Evolutionary conservation across 2,329 filamentous ascomycete genomes (phyloP).

Genomic region (Gnomoniopsis smithogilvyi): DNA sequence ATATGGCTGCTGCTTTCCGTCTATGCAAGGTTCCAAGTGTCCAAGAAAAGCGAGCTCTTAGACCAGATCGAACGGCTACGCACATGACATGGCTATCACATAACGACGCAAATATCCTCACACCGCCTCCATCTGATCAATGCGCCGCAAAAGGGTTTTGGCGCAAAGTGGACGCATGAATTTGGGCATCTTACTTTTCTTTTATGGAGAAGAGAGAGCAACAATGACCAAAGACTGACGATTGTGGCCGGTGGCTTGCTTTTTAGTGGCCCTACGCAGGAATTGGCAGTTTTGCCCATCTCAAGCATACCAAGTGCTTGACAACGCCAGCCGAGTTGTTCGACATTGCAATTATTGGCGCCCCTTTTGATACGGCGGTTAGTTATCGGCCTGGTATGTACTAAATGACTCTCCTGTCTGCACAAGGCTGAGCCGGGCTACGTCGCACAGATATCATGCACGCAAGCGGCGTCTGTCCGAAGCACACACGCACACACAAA

Average conservation of each 20-base stretch:
- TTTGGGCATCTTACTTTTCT: not conserved
- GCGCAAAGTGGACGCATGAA: not conserved
- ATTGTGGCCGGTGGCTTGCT: not conserved
- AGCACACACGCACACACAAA: not conserved
- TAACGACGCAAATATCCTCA: not conserved
- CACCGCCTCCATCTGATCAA: not conserved
- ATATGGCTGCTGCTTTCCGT: not conserved
- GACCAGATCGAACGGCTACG: not conserved
- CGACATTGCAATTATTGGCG: slow-evolving; percentile 71
- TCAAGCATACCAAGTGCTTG: slow-evolving; percentile 66
- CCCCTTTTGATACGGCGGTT: slow-evolving; percentile 72
- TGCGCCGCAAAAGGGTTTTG: not conserved
- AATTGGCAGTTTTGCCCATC: slow-evolving; percentile 72
- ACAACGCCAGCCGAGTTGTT: slow-evolving; percentile 60
- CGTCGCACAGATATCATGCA: not conserved
- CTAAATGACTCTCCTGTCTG: not conserved
- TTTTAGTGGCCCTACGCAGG: slow-evolving; percentile 65
- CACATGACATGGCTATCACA: not conserved
- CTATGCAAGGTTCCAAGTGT: not conserved
- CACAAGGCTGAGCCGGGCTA: not conserved
- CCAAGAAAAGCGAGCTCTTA: not conserved
- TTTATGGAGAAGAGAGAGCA: no score
- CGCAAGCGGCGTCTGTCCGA: not conserved
- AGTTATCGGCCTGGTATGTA: slow-evolving; percentile 62
- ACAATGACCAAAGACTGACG: not conserved